Base-by-base conservation (phyloP, 75 land plant species). In the Selaginella moellendorffii region DNA sequence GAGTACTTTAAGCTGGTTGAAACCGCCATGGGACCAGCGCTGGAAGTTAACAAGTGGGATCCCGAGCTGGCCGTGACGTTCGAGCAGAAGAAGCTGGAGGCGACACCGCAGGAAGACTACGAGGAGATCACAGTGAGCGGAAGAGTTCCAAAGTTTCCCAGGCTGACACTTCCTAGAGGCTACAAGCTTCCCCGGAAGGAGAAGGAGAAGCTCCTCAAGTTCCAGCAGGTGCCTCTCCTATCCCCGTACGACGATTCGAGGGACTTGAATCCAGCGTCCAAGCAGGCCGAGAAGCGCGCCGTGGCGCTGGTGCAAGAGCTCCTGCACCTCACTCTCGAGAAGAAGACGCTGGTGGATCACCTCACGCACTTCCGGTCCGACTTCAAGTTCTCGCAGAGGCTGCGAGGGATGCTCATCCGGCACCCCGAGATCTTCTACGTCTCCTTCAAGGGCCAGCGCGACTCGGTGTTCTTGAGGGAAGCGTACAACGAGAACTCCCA, bases 351-450 rank as follows among this genome's bases (percentile, higher is more conserved):
- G 24, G 83, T 88, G 2, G 98, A 93, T 71, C 90, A 83, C 68
- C 74, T 93, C 25, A 93, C 98, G 5, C 98, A 93, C 63, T 93
- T 85, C 53, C 67, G 96, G 31, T 80, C 85, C 62, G 96, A 93
- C 68, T 93, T 79, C 52, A 68, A 85, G 30, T 93, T 93, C 61
- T 89, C 98, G 19, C 98, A 93, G 76, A 77, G 80, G 71, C 29
- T 85, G 22, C 71, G 90, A 30, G 81, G 80, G 52, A 78, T 89
- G 96, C 75, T 93, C 25, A 89, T 93, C 62, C 71, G 98, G 73
- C 98, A 93, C 54, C 98, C 98, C 0, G 98, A 93, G 30, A 74
- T 83, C 77, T 93, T 93, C 46, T 93, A 93, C 71, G 85, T 93
- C 8, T 93, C 98, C 12, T 58, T 89, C 69, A 93, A 93, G 69